phyloP scores from a whole-genome alignment of 305 asterid species.

The Fraxinus sp. region DNA sequence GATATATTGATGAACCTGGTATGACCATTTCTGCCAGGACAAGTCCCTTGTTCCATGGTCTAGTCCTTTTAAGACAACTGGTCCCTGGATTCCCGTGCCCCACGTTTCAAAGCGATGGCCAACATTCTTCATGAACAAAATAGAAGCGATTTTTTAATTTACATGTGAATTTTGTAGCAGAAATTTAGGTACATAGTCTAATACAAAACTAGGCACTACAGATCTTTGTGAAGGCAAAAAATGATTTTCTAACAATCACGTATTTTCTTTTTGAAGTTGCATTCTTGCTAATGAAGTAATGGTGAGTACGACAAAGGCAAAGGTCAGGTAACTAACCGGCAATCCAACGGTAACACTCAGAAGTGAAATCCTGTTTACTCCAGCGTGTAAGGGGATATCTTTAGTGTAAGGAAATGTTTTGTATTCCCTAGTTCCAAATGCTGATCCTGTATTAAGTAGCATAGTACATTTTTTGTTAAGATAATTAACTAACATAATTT shows the following conservation, averaged over 20 bases:
- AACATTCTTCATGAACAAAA: slow-evolving; percentile 48
- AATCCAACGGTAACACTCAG: slow-evolving; percentile 90
- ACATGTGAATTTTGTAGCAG: neutral
- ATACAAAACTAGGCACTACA: neutral
- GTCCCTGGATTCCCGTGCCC: slow-evolving; percentile 76
- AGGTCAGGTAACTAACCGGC: slow-evolving; percentile 50
- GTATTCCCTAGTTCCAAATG: slow-evolving; percentile 58
- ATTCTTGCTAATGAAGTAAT: neutral
- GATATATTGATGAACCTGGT: slow-evolving; percentile 52
- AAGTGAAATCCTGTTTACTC: slow-evolving; percentile 65
- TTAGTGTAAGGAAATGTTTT: slow-evolving; percentile 50
- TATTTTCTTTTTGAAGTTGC: neutral
- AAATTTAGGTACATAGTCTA: neutral
- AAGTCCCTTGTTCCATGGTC: slow-evolving; percentile 65
- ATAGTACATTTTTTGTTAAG: neutral
- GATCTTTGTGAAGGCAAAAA: neutral
- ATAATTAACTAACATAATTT: neutral
- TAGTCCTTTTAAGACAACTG: slow-evolving; percentile 70
- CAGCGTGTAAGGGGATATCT: slow-evolving; percentile 63
- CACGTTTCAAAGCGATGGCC: slow-evolving; percentile 77
- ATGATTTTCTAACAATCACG: neutral
- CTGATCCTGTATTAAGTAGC: slow-evolving; percentile 59
- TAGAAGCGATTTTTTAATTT: neutral
- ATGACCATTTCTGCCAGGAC: slow-evolving; percentile 88
- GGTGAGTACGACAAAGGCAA: neutral